Base-by-base conservation (phyloP, 345 rosid genomes). In the Pseudoturritis turrita region DNA sequence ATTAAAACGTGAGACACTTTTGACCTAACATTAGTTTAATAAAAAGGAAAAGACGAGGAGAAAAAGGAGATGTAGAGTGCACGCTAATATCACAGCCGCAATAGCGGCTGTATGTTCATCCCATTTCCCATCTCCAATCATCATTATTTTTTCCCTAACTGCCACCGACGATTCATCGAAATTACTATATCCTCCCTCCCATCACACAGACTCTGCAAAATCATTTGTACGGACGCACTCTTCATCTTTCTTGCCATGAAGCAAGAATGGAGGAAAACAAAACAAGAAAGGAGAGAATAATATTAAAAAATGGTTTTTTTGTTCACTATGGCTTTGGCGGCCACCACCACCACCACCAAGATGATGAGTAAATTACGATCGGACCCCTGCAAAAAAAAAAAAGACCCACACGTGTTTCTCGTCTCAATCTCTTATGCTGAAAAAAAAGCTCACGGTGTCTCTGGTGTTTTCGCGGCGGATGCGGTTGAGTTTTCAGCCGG, bases 11-110 rank as follows among this genome's bases (percentile, higher is more conserved):
- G 69, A 49, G 11, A 62, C 62, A 43, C 71, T 76, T 70, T 46
- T 70, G 79, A 76, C 71, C 75, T 56, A 76, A 63, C 49, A 56
- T 2, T 46, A 36, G 72, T 47, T 47, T 70, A 76, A 54, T 62
- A 53, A 55, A 45, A 41, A 62, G 10, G 39, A 17, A 57, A 49
- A 22, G 65, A 56, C 22, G 63, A 59, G 17, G 46, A 10, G 41
- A 13, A 57, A 45, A 69, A 53, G 31, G 49, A 63, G 64, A 71
- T 65, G 56, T 68, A 59, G 58, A 69, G 78, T 79, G 91, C 83
- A 88, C 88, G 86, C 87, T 89, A 85, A 85, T 79, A 83, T 86
- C 81, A 70, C 81, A 80, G 97, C 98, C 96, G 98, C 87, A 81
- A 87, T 84, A 76, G 60, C 91, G 88, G 92, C 92, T n/a, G 80